Conservation (phyloP, 768 basidiomycete genomes). For the Amylocystis lapponica region DNA sequence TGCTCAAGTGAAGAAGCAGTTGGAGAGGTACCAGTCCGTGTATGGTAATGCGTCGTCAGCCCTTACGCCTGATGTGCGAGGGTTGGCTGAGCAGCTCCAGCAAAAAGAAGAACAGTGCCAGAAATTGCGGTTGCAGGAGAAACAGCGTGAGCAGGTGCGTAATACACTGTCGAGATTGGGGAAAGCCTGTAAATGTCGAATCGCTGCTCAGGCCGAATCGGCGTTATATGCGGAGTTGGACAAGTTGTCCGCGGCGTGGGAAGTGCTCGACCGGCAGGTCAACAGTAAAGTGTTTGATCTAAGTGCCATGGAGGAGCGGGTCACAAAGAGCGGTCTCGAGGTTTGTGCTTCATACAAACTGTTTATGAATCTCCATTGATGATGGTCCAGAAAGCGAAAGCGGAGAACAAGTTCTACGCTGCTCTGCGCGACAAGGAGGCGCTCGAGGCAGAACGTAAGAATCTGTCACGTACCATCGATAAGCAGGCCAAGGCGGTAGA, state of each 20-base stretch:
- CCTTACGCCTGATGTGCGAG: slow-evolving; percentile 44
- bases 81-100: slow-evolving; percentile 50
- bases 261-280: slow-evolving; percentile 72
- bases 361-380: slow-evolving; percentile 1
- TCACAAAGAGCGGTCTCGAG: slow-evolving; percentile 61
- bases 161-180: background rate
- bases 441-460: slow-evolving; percentile 69
- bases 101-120: slow-evolving; percentile 66
- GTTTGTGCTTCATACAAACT: slow-evolving; percentile 35
- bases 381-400: slow-evolving; percentile 90
- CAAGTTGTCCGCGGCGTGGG: slow-evolving; percentile 82
- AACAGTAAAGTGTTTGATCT: slow-evolving; percentile 84
- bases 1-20: slow-evolving; percentile 40
- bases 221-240: slow-evolving; percentile 83
- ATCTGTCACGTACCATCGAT: slow-evolving; percentile 46
- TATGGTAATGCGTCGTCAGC: slow-evolving; percentile 50
- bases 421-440: slow-evolving; percentile 89
- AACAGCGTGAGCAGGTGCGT: slow-evolving; percentile 60
- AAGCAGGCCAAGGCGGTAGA: slow-evolving; percentile 64
- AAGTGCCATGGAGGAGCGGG: slow-evolving; percentile 63
- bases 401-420: slow-evolving; percentile 91
- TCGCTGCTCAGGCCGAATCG: slow-evolving; percentile 52
- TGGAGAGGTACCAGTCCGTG: slow-evolving; percentile 56
- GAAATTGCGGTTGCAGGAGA: slow-evolving; percentile 53
- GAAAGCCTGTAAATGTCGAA: slow-evolving; percentile 2